phyloP scores from a whole-genome alignment of 2,329 filamentous ascomycete species.

The Coniochaeta ligniaria region DNA sequence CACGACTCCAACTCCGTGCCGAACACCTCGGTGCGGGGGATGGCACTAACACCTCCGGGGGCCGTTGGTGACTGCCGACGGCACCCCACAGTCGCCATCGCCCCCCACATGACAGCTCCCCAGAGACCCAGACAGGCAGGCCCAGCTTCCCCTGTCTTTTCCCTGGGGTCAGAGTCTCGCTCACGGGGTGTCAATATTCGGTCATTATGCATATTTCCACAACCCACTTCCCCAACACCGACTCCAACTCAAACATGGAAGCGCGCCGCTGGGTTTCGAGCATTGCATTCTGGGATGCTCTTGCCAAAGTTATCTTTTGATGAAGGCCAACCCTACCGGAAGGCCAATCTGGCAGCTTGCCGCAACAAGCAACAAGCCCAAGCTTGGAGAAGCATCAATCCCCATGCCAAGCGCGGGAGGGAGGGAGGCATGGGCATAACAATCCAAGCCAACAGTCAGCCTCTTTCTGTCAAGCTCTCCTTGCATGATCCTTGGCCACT shows the following conservation, averaged over 20 bases:
- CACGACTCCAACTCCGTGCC: neutral
- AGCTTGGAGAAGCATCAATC: neutral
- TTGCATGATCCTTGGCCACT: neutral
- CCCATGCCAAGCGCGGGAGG: too few species aligned
- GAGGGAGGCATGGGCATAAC: too few species aligned
- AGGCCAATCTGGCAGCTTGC: neutral
- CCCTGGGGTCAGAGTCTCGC: too few species aligned
- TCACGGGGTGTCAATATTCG: too few species aligned
- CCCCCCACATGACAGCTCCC: neutral
- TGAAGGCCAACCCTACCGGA: neutral
- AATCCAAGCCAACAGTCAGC: too few species aligned
- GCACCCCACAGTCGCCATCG: neutral
- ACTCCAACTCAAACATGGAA: neutral
- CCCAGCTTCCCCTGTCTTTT: too few species aligned
- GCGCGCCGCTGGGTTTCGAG: neutral
- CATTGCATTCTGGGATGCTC: neutral
- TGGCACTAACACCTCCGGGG: neutral
- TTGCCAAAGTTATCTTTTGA: neutral
- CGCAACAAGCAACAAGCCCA: neutral
- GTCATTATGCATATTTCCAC: too few species aligned
- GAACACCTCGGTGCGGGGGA: conserved; percentile 1
- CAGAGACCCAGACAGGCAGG: neutral
- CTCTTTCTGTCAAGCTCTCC: neutral
- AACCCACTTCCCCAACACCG: neutral
- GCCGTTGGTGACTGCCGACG: neutral